These are phyloP conservation scores for Aspergillus hortae DNA, from an alignment of 2,329 filamentous ascomycete species.

Conservation along the genomic window DNA sequence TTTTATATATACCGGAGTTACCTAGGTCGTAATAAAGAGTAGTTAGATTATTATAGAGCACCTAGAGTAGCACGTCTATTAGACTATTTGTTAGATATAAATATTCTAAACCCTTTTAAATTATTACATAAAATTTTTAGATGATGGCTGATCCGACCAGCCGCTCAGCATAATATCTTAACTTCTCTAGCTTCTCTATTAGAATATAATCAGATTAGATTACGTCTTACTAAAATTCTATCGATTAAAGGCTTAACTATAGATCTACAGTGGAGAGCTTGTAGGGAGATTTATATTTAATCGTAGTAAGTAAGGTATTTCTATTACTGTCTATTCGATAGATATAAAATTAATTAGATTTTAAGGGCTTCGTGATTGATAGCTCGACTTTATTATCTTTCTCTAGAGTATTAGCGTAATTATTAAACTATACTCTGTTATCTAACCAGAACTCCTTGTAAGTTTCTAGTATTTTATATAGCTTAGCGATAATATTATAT, in stretches of 20 bases:
- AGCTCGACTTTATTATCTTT: background rate
- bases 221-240: background rate
- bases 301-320: slow-evolving; percentile 9
- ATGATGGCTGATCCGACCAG: slow-evolving; percentile 19
- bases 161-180: slow-evolving; percentile 19
- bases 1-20: background rate
- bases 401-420: background rate
- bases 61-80: slow-evolving; percentile 14
- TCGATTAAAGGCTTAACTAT: background rate
- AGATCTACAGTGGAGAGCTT: slow-evolving; percentile 9
- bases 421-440: background rate
- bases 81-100: slow-evolving; percentile 24
- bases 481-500: background rate
- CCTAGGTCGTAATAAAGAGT: background rate
- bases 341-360: slow-evolving; percentile 23
- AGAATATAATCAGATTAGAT: slow-evolving; percentile 8
- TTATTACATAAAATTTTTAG: slow-evolving; percentile 29
- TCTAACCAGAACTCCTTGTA: background rate
- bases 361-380: background rate
- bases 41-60: slow-evolving; percentile 1
- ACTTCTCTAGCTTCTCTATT: slow-evolving; percentile 11
- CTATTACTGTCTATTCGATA: slow-evolving; percentile 9
- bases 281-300: slow-evolving; percentile 16
- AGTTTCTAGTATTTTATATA: background rate
- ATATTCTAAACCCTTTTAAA: slow-evolving; percentile 24